Base-by-base conservation (phyloP, 139 green algal genomes). In the Chlamydomonas asymmetrica region DNA sequence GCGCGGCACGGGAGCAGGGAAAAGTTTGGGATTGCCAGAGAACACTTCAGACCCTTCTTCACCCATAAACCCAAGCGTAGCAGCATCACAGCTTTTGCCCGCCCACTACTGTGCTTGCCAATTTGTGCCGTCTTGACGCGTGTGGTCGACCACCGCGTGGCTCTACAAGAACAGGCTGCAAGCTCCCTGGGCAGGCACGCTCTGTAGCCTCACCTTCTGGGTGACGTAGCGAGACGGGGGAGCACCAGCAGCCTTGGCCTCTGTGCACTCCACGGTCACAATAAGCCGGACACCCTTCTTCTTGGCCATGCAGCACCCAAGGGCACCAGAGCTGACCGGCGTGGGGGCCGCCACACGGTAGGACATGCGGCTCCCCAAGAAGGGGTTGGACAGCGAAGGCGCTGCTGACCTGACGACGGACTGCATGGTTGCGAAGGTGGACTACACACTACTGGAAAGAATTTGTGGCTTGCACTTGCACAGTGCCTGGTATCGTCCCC, bases 181-280 rank as follows among this genome's bases (percentile, higher is more conserved):
- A n/a, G n/a, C n/a, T n/a, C n/a, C n/a, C n/a, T n/a, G n/a, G n/a
- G n/a, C n/a, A n/a, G n/a, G n/a, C n/a, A n/a, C n/a, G n/a, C n/a
- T n/a, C n/a, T n/a, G n/a, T n/a, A n/a, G n/a, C n/a, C n/a, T n/a
- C 34, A 93, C 92, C 90, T 98, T 97, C 72, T 97, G 89, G n/a
- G 94, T 97, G 41, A 80, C 90, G 73, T 97, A 94, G 68, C 90
- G 79, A n/a, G 85, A 92, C 5, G 87, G 89, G 13, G 87, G 86
- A 1, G 56, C 73, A 45, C 87, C 83, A 31, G 59, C 18, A 23
- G 56, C 79, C n/a, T 92, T 85, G 4, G 94, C 84, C 81, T 98
- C 94, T 16, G 94, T 98, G 90, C 94, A 98, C 83, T 98, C 94
- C 40, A 98, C 74, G 1, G 94, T 98, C 20, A 98, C 88, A 48